Evolutionary conservation across 371 early-diverging fungal genomes (phyloP).

Genomic region (Haplosporangium sp.): DNA sequence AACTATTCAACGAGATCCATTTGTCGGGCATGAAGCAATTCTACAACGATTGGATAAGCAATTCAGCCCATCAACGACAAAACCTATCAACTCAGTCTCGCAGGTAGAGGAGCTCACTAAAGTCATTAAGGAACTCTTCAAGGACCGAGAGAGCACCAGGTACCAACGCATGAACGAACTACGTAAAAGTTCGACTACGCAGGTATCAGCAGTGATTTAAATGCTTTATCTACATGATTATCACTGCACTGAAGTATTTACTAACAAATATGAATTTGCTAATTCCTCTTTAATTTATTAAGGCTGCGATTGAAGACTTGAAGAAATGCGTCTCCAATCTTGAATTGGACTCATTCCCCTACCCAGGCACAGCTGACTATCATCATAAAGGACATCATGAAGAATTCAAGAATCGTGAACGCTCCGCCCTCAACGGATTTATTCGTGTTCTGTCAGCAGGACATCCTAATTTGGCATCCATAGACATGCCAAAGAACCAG

Average conservation of each 20-base stretch:
- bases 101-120: slow-evolving; percentile 47
- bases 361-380: slow-evolving; percentile 46
- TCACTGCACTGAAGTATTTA: neutral
- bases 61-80: slow-evolving; percentile 32
- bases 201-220: slow-evolving; percentile 14
- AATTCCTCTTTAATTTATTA: neutral
- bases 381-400: slow-evolving; percentile 47
- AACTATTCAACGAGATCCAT: slow-evolving; percentile 45
- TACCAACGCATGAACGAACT: slow-evolving; percentile 49
- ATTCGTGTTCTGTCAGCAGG: slow-evolving; percentile 39
- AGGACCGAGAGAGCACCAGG: slow-evolving; percentile 25
- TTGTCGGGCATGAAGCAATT: slow-evolving; percentile 41
- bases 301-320: slow-evolving; percentile 53
- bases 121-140: slow-evolving; percentile 45
- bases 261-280: neutral
- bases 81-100: slow-evolving; percentile 31
- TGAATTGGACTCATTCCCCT: slow-evolving; percentile 41
- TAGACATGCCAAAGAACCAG: slow-evolving; percentile 29
- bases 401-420: slow-evolving; percentile 51
- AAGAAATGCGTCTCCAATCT: slow-evolving; percentile 45
- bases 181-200: slow-evolving; percentile 30
- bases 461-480: slow-evolving; percentile 12
- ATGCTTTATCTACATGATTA: neutral
- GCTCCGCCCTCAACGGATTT: slow-evolving; percentile 38
- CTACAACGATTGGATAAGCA: slow-evolving; percentile 40